Conservation (phyloP, 2,329 filamentous ascomycete species). For the Phialocephala sp. region DNA sequence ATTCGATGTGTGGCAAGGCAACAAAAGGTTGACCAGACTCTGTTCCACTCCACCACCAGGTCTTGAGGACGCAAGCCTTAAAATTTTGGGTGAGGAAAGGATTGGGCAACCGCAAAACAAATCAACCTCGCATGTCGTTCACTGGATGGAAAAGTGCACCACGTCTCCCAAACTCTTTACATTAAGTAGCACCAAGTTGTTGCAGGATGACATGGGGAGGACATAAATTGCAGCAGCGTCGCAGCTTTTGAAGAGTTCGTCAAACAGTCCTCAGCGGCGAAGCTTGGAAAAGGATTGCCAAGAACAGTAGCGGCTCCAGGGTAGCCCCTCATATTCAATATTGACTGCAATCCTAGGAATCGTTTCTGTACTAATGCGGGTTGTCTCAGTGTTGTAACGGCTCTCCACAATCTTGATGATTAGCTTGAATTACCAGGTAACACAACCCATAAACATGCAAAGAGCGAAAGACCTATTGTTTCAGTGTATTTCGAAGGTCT, state of each 20-base stretch:
- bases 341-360: not conserved
- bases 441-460: too few relatives aligned
- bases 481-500: not conserved
- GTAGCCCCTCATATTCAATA: not conserved
- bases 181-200: too few relatives aligned
- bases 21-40: not conserved
- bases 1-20: not conserved
- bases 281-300: not conserved
- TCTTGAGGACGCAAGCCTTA: not conserved
- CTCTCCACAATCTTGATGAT: too few relatives aligned
- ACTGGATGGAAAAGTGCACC: not conserved
- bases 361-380: not conserved
- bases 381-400: not conserved
- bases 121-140: not conserved
- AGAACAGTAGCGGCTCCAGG: slow-evolving; percentile 1
- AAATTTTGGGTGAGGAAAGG: not conserved
- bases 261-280: not conserved
- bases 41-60: slow-evolving; percentile 1
- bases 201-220: not conserved
- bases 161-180: not conserved
- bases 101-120: not conserved
- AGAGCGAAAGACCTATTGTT: too few relatives aligned
- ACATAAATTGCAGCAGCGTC: not conserved
- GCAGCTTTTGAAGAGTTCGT: not conserved
- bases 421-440: too few relatives aligned